A percentile compares a stretch with the other conserved stretches of the same genome.
Conservation (phyloP, 352 stramenopile genomes). For the Elongisporangium anandrum region DNA sequence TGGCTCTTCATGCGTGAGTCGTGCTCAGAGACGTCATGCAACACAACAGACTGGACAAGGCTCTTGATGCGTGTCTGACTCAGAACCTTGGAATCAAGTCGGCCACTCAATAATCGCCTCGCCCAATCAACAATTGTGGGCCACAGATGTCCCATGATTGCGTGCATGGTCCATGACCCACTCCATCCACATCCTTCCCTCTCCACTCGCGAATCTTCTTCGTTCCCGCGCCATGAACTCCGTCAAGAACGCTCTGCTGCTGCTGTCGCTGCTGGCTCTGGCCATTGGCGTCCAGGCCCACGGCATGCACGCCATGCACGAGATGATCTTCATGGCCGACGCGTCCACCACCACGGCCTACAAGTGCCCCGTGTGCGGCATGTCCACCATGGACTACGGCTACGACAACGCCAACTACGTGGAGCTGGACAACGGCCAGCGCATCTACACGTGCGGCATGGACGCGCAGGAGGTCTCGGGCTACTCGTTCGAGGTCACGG, state of each 20-base stretch:
- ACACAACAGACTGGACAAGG: too few species aligned
- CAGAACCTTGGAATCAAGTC: background rate
- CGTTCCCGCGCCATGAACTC: background rate
- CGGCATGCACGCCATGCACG: constrained; percentile 14
- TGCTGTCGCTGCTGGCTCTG: background rate
- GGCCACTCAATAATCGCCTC: background rate
- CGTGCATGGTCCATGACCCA: background rate
- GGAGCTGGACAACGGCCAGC: constrained; percentile 51
- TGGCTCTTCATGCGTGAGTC: background rate
- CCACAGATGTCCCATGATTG: background rate
- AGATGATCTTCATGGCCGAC: constrained; percentile 8
- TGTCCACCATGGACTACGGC: constrained; percentile 45
- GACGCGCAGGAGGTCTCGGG: constrained; percentile 29
- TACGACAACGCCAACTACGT: constrained; percentile 71
- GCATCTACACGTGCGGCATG: constrained; percentile 79
- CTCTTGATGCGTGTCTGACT: background rate
- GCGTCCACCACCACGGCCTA: constrained; percentile 25
- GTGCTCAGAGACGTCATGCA: too few species aligned
- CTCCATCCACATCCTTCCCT: background rate
- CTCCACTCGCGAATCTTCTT: background rate
- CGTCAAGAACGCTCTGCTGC: background rate
- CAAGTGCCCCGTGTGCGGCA: constrained; percentile 70
- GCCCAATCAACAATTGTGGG: background rate
- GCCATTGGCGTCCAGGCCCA: constrained; percentile 2
- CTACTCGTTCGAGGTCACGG: constrained; percentile 57